Percentiles rank a stretch among this genome's conserved stretches.
Conservation (phyloP, 2,329 filamentous ascomycete genomes). For the Parastagonospora nodorum region DNA sequence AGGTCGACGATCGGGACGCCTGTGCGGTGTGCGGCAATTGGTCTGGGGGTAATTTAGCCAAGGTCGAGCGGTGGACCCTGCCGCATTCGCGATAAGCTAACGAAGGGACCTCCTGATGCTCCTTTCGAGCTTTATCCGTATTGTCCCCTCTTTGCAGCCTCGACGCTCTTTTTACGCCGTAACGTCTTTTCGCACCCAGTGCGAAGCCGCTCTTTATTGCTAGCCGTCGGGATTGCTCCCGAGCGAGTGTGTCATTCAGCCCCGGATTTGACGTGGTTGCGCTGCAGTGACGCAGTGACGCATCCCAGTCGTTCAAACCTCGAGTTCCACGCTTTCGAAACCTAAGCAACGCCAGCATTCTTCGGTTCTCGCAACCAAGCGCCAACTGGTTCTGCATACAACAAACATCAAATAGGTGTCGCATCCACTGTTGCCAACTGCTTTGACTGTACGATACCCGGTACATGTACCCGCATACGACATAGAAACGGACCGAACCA, state of each 20-base stretch:
- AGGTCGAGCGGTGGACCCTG: conserved; percentile 15
- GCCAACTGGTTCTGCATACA: conserved; percentile 5
- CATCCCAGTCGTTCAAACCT: conserved; percentile 5
- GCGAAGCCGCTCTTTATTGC: conserved; percentile 7
- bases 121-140: conserved; percentile 10
- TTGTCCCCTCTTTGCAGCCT: conserved; percentile 4
- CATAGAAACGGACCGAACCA: conserved; percentile 17
- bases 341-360: conserved; percentile 23
- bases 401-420: background rate
- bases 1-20: background rate
- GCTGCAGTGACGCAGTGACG: conserved; percentile 3
- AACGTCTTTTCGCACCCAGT: conserved; percentile 7
- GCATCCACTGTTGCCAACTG: background rate
- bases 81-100: conserved; percentile 14
- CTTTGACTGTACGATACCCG: conserved; percentile 5
- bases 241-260: background rate
- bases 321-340: conserved; percentile 26
- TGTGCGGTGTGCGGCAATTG: conserved; percentile 11
- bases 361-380: conserved; percentile 14
- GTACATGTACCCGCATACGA: conserved; percentile 20
- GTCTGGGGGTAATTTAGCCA: conserved; percentile 15
- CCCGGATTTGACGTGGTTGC: conserved; percentile 3
- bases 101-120: conserved; percentile 24
- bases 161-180: background rate
- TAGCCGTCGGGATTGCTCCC: background rate